phyloP scores from a whole-genome alignment of 1,139 yeast species.

The Candida sanyaensis region DNA sequence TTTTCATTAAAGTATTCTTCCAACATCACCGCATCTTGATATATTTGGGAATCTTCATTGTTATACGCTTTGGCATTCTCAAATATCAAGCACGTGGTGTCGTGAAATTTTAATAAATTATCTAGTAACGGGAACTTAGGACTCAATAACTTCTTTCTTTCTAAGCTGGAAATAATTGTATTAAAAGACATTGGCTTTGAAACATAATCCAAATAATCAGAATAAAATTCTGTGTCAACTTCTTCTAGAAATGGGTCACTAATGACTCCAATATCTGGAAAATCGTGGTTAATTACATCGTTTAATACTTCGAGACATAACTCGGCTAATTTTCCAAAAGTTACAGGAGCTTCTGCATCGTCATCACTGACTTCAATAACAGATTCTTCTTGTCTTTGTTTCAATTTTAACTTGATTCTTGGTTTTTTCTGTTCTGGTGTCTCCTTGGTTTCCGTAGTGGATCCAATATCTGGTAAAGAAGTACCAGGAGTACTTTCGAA shows the following conservation, averaged over 20 bases:
- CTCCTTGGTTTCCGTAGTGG: not conserved
- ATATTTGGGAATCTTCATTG: conserved; percentile 55
- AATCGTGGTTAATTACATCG: conserved; percentile 44
- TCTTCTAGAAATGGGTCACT: conserved; percentile 60
- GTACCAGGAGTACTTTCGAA: conserved; percentile 17
- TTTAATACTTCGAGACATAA: conserved; percentile 29
- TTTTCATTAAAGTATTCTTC: conserved; percentile 34
- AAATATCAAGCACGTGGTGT: conserved; percentile 52
- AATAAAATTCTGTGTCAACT: conserved; percentile 56
- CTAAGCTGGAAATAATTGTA: conserved; percentile 42
- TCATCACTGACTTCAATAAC: conserved; percentile 1
- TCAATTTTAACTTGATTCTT: conserved; percentile 16
- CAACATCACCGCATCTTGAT: conserved; percentile 56
- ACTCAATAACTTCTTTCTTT: conserved; percentile 40
- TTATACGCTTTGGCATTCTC: conserved; percentile 60
- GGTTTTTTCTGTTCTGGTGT: conserved; percentile 11
- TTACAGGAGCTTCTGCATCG: conserved; percentile 12
- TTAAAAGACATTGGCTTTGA: conserved; percentile 59
- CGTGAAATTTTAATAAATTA: conserved; percentile 48
- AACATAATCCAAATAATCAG: conserved; percentile 59
- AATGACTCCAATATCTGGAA: conserved; percentile 44
- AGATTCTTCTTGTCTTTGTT: conserved; percentile 5
- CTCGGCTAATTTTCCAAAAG: conserved; percentile 25
- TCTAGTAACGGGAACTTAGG: conserved; percentile 30
- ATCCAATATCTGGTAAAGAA: conserved; percentile 2